A percentile compares a stretch with the other conserved stretches of the same genome.
These are phyloP conservation scores for Skeletonema grethae DNA, from an alignment of 108 stramenopile genomes.

Conservation along the genomic window DNA sequence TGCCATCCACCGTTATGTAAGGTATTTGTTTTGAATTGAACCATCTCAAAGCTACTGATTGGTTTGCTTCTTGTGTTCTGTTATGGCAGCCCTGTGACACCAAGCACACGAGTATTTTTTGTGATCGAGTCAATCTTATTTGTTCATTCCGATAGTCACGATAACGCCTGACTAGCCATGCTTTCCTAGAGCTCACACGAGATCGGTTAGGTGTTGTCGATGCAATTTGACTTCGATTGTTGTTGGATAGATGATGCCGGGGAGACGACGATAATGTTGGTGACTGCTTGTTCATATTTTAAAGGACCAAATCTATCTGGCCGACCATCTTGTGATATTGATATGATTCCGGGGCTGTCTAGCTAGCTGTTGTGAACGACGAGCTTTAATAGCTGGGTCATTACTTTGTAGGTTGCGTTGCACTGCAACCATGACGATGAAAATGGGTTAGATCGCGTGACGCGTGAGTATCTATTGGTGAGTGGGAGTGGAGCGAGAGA, in stretches of 20 bases:
- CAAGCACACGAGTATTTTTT: constrained; percentile 41
- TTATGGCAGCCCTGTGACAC: constrained; percentile 36
- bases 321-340: too few relatives aligned
- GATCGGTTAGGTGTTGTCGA: not conserved
- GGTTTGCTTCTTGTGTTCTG: constrained; percentile 37
- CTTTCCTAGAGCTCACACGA: constrained; percentile 36
- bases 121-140: constrained; percentile 22
- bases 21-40: constrained; percentile 36
- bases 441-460: too few relatives aligned
- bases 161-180: constrained; percentile 26
- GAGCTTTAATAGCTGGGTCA: too few relatives aligned
- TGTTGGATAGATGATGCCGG: not conserved
- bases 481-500: too few relatives aligned
- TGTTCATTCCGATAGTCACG: constrained; percentile 22
- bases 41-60: constrained; percentile 29
- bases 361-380: too few relatives aligned
- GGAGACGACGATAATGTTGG: not conserved
- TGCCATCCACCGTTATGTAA: constrained; percentile 63
- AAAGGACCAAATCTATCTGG: not conserved
- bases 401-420: too few relatives aligned
- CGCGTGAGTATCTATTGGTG: too few relatives aligned
- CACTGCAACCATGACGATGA: too few relatives aligned
- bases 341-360: too few relatives aligned
- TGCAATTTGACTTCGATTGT: not conserved
- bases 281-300: not conserved